Evolutionary conservation across 768 basidiomycete species (phyloP), one percentile per base, ranked within the genome.

Genomic region (Chlorophyllum brunneum): DNA sequence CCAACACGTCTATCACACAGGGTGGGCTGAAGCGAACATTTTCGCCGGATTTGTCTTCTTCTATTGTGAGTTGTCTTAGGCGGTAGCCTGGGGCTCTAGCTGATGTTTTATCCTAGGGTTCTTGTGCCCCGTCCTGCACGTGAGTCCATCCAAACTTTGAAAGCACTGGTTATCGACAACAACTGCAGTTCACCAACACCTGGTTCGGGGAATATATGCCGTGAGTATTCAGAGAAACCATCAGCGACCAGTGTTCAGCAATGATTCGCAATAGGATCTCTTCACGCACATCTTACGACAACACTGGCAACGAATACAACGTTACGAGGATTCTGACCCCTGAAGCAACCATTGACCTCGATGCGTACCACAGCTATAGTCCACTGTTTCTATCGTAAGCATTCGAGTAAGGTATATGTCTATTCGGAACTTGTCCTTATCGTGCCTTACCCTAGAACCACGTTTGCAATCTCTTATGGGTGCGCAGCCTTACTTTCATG

Each of bases 21-120:
- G 86, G 85, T 88, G 85, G 85, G 85, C 85, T 2, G 79, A 83
- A 58, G 85, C 81, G 2, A 88, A 88, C 64, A 70, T 88, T 48
- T 68, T 75, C 4, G 66, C 60, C 27, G 80, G 83, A 30, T 82
- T 88, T 56, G 65, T 82, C 2, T 73, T 84, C 65, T 78, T 88
- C 70, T 85, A 81, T 67, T 89, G 82, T 72, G 43, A 41, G 72
- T 59, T 4, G 1, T 29, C 9, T 39, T 24, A 18, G 22, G 11
- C 5, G 1, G 7, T 37, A 49, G 13, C 3, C 22, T 20, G 20
- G 5, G n/a, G 15, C 10, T 31, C 16, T 3, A 23, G n/a, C n/a
- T 18, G 27, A 38, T 13, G 10, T 39, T 52, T 10, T 23, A 23
- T 9, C n/a, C 18, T 22, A 75, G 73, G 74, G 83, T 60, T 86